Evolutionary conservation across 1,284 basidiomycete species (phyloP), one percentile per base, ranked within the genome.

Genomic region (Chalciporus sp.): DNA sequence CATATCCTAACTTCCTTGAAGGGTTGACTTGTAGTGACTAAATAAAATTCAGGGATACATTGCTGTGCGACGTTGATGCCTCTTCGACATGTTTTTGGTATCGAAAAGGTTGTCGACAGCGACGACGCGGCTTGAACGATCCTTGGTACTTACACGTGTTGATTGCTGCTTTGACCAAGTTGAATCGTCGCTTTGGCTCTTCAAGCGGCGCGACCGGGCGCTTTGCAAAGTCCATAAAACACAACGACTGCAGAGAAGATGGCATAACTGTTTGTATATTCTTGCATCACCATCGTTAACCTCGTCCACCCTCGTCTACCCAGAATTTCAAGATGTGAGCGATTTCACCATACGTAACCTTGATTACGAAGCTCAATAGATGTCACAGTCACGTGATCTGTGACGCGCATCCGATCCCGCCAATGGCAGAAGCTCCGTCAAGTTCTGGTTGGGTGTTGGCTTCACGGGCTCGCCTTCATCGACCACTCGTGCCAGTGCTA

Each of bases 361-460:
- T 11, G 33, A 28, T n/a, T n/a, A 16, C 23, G 9, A 40, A 41
- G 17, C 23, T 44, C 16, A 31, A 29, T 0, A 10, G 3, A 16
- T 7, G 33, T 42, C 17, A 6, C 48, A 27, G 33, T 42, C 47
- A 59, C 60, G 60, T 59, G 58, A 49, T 31, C 17, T 19, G 7
- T 33, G 2, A n/a, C 2, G 19, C 3, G n/a, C 17, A 17, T 8
- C 35, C n/a, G 47, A 45, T 39, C 9, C 47, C 26, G 12, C 41
- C 42, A 51, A 56, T 58, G 57, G 12, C 5, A 27, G 27, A 17
- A 16, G 16, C 26, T 52, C 26, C 49, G 16, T 39, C 45, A 10
- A 52, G 17, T 26, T 46, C 35, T 27, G 28, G 37, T 46, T 49
- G 48, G 57, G 43, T 42, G 19, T 33, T 48, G 47, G 17, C 19